Evolutionary conservation across 805 yeast species (phyloP), one percentile per base, ranked within the genome.

Genomic region (Starmerella tilneyi): DNA sequence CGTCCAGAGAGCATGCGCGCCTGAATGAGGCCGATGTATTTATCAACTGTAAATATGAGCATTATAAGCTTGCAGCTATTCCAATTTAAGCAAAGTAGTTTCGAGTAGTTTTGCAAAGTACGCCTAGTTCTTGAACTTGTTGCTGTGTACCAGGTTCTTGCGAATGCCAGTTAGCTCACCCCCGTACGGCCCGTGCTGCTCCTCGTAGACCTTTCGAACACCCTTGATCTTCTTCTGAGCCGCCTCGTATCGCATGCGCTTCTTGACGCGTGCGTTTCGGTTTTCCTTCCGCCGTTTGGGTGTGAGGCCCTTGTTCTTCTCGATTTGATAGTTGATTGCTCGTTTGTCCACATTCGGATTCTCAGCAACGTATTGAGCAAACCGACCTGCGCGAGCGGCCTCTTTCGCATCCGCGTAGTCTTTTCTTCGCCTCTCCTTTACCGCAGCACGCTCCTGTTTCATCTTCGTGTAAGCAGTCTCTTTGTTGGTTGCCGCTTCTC

Each of bases 141-240:
- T 86, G 58, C 94, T 80, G 64, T 84, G 81, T n/a, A 94, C 73
- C 43, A 89, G 62, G 54, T 85, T 85, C 76, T 92, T 89, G 72
- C 86, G 86, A 62, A 92, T 92, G 84, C 98, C 98, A 16, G 96
- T 86, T 69, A 77, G 74, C 64, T 92, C 98, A 66, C 98, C 98
- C 52, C 74, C 80, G 63, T 92, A 92, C 2, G 94, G 79, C 52
- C 85, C 82, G 50, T 75, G 70, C 42, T 76, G 84, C 16, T 71
- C 70, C 56, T 79, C 74, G 71, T 81, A 86, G n/a, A 86, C 96
- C 44, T 84, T 84, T 64, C 95, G 81, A 53, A 84, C 81, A 44
- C 94, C 82, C 60, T 79, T 79, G 65, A 92, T 80, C 64, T 85
- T 85, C 84, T 85, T 89, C 70, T 85, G 79, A 23, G 98, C 98